phyloP scores from a whole-genome alignment of 208 protist genomes.

The Trypanosoma caninum region DNA sequence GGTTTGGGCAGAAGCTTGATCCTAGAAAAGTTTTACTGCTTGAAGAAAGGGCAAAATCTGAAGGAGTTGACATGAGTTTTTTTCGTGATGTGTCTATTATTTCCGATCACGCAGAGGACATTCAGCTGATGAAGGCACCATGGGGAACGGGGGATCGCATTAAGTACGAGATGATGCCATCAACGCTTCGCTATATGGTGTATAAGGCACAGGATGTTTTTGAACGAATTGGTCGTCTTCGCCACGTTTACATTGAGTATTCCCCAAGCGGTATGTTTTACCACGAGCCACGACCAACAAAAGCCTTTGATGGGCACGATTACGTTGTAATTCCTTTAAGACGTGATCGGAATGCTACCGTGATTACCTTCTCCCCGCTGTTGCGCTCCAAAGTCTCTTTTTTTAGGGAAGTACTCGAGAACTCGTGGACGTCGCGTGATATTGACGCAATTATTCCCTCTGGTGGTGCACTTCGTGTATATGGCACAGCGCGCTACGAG shows the following conservation, averaged over 20 bases:
- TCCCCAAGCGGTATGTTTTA: constrained; percentile 70
- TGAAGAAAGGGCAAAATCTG: neutral
- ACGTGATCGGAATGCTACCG: constrained; percentile 43
- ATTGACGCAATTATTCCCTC: constrained; percentile 60
- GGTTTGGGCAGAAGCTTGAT: constrained; percentile 56
- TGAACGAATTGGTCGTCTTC: constrained; percentile 56
- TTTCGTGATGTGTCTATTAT: constrained; percentile 49
- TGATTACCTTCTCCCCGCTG: constrained; percentile 72
- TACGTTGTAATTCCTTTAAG: constrained; percentile 84
- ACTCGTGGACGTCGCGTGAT: constrained; percentile 83
- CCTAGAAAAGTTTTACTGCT: constrained; percentile 31
- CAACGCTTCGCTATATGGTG: constrained; percentile 62
- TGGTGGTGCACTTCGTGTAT: constrained; percentile 69
- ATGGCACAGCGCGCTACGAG: constrained; percentile 72
- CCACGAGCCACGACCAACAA: constrained; percentile 49
- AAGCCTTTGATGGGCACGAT: constrained; percentile 83
- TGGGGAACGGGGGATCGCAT: constrained; percentile 81
- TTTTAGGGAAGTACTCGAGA: constrained; percentile 47
- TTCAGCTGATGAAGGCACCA: constrained; percentile 76
- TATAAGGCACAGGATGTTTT: constrained; percentile 40
- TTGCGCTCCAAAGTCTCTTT: constrained; percentile 57
- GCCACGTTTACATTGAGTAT: constrained; percentile 88
- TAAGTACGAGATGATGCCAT: constrained; percentile 49
- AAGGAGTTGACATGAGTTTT: constrained; percentile 29
- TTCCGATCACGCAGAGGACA: constrained; percentile 81